These are phyloP conservation scores for Trichoderma erinaceum DNA, from an alignment of 495 filamentous ascomycete species.

Conservation along the genomic window DNA sequence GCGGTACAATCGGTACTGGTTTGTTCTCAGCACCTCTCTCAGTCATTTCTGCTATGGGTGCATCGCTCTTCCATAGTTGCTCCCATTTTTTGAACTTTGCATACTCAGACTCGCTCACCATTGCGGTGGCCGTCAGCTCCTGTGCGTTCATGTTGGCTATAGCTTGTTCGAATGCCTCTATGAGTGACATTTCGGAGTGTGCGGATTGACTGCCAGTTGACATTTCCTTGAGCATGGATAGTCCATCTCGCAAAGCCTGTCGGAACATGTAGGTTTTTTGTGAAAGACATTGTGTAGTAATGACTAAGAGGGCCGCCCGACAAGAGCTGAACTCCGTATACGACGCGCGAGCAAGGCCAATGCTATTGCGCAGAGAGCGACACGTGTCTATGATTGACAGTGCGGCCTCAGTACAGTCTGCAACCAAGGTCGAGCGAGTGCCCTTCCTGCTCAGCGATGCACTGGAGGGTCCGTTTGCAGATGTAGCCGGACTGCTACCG, in stretches of 20 bases:
- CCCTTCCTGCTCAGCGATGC: slow-evolving; percentile 33
- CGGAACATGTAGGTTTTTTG: slow-evolving; percentile 43
- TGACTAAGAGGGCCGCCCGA: slow-evolving; percentile 44
- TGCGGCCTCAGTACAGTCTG: slow-evolving; percentile 46
- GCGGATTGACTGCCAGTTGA: slow-evolving; percentile 48
- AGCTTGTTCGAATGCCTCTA: slow-evolving; percentile 44
- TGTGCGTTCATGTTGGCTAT: slow-evolving; percentile 36
- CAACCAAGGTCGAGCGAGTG: slow-evolving; percentile 37
- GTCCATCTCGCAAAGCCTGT: slow-evolving; percentile 41
- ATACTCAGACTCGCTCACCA: slow-evolving; percentile 37
- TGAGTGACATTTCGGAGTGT: slow-evolving; percentile 44
- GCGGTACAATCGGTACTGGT: not conserved
- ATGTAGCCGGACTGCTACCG: slow-evolving; percentile 29
- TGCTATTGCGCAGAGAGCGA: slow-evolving; percentile 41
- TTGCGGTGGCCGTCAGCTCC: slow-evolving; percentile 22
- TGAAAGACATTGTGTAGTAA: slow-evolving; percentile 43
- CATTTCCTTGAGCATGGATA: slow-evolving; percentile 48
- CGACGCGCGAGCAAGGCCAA: slow-evolving; percentile 44
- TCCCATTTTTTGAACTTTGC: slow-evolving; percentile 50
- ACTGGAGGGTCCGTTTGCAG: slow-evolving; percentile 26
- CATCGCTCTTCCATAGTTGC: slow-evolving; percentile 45
- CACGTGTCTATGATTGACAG: slow-evolving; percentile 44
- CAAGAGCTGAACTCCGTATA: slow-evolving; percentile 50
- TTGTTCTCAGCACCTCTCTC: not conserved
- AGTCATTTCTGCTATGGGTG: not conserved